A percentile compares a stretch with the other conserved stretches of the same genome.
Conservation (phyloP, 73 alveolate species). For the Paramecium pentaurelia region DNA sequence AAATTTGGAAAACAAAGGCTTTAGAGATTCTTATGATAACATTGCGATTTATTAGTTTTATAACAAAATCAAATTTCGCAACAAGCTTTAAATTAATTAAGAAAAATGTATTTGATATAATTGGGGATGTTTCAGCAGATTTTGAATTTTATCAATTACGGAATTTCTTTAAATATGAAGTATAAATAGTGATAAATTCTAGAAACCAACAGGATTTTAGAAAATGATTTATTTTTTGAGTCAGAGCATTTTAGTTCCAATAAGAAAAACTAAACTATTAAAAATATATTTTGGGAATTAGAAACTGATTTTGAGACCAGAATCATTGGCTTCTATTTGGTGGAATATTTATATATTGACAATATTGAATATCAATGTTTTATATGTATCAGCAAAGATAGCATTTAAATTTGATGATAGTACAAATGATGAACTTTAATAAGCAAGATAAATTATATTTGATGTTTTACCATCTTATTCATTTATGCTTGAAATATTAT, state of each 20-base stretch:
- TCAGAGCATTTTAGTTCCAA: not conserved
- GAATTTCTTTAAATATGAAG: constrained; percentile 15
- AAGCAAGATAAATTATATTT: not conserved
- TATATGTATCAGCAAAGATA: constrained; percentile 11
- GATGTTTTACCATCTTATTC: constrained; percentile 18
- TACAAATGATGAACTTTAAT: not conserved
- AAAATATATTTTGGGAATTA: constrained; percentile 9
- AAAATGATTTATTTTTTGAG: not conserved
- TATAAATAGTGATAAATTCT: not conserved
- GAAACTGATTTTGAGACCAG: not conserved
- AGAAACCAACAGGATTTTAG: not conserved
- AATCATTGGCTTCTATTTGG: not conserved
- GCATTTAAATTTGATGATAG: not conserved
- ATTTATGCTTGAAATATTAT: constrained; percentile 7
- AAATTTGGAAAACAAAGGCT: not conserved
- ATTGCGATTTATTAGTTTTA: constrained; percentile 14
- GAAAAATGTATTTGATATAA: not conserved
- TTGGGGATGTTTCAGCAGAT: constrained; percentile 8
- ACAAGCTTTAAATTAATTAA: constrained; percentile 11
- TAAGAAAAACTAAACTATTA: not conserved
- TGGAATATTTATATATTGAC: constrained; percentile 3
- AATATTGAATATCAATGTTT: not conserved
- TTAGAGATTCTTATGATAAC: not conserved
- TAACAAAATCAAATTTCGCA: constrained; percentile 43
- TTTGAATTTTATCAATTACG: not conserved